Evolutionary conservation across 2,329 filamentous ascomycete species (phyloP), one percentile per base, ranked within the genome.

Genomic region (Colletotrichum somersetense): DNA sequence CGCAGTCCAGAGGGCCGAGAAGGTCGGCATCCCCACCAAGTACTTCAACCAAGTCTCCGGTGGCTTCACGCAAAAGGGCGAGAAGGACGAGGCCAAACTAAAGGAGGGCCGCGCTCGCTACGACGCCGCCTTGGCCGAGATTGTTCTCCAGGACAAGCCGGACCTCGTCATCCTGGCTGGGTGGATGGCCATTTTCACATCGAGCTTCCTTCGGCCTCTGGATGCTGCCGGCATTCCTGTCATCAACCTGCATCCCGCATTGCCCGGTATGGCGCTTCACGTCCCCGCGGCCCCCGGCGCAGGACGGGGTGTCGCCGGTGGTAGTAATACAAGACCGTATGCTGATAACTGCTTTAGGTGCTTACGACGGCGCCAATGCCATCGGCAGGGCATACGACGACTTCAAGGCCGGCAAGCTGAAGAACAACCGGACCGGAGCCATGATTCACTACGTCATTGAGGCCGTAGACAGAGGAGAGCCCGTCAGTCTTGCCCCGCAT

Each of bases 381-480:
- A 97, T 97, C 76, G 89, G 92, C 76, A 87, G 93, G 33, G 94
- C 95, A 3, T 94, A 90, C 81, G 86, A 89, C 58, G 94, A 93
- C 69, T 95, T 93, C 79, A 81, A 91, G 78, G 83, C 82, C 2
- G 88, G 88, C 7, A 88, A 87, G 74, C 88, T 94, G 12, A 88
- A 91, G 77, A 87, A 92, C 75, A 87, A 88, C 75, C 88, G 87
- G 75, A 97, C 95, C 0, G 95, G 95, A 0, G 91, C 97, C 66
- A 97, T 97, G 95, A 90, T 94, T 20, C 95, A 97, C 83, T 92
- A 95, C 81, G 94, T 97, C 58, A 91, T 93, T 73, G 85, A 84
- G 11, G 90, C 96, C 80, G 94, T 97, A 66, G 95, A 97, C 83
- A 88, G 92, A 77, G 95, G 95, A 2, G 85, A 88, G 74, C 91